Conservation (phyloP, 1,284 basidiomycete genomes). For the Microbotryum saponariae region DNA sequence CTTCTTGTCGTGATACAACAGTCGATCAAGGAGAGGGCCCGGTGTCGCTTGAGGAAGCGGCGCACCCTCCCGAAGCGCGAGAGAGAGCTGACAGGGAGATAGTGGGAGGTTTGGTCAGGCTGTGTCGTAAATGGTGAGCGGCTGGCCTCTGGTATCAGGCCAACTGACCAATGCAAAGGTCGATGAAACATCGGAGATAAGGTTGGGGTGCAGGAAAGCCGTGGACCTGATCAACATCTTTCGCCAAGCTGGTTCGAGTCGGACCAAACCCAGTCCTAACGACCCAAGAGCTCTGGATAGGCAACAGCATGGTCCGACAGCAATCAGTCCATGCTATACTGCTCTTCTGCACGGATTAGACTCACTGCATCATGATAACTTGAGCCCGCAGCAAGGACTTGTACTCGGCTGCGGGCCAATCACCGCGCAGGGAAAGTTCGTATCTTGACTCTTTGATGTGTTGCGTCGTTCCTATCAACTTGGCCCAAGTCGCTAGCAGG, state of each 20-base stretch:
- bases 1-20: constrained; percentile 24
- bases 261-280: constrained; percentile 9
- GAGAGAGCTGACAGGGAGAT: constrained; percentile 14
- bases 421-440: constrained; percentile 20
- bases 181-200: constrained; percentile 23
- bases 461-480: constrained; percentile 14
- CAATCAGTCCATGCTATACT: no score
- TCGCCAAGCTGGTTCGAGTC: constrained; percentile 21
- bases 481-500: constrained; percentile 19
- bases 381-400: constrained; percentile 11
- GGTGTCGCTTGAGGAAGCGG: constrained; percentile 22
- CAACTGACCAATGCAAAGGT: constrained; percentile 21
- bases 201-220: constrained; percentile 22
- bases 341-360: no score
- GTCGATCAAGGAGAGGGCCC: constrained; percentile 27
- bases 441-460: constrained; percentile 11
- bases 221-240: constrained; percentile 14
- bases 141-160: not conserved
- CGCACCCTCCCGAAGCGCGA: constrained; percentile 16
- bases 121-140: not conserved
- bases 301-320: no score
- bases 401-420: constrained; percentile 21
- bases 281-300: constrained; percentile 8
- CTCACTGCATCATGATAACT: constrained; percentile 13
- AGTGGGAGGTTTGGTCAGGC: not conserved